Base-by-base conservation (phyloP, 2,329 filamentous ascomycete species). In the Aspergillus glaucus region DNA sequence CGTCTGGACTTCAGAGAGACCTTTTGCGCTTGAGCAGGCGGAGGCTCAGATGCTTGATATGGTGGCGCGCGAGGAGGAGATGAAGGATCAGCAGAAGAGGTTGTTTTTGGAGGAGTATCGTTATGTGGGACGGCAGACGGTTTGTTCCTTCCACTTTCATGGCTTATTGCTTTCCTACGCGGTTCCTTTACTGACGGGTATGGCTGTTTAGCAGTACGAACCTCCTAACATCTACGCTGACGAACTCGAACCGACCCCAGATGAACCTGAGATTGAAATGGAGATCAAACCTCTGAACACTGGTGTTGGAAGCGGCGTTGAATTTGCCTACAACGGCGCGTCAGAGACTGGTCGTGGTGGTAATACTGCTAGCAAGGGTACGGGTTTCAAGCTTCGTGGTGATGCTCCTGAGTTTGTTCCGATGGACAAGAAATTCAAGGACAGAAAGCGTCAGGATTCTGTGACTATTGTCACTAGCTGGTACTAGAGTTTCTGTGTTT, bases 321-420 rank as follows among this genome's bases (percentile, higher is more conserved):
- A 12, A 12, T 12, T 9, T 30, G 26, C 2, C 10, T 30, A 30
- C 26, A 12, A 12, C 26, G 10, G 2, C 7, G 26, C 12, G 10
- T 12, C 26, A 30, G 10, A 30, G 26, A 30, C 26, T 30, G 26
- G 26, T 12, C 4, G 26, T 12, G 26, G 26, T 30, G 26, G 10
- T 30, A 30, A 30, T 30, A 12, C 26, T 30, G 26, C 10, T 37
- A 19, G 6, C n/a, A 37, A 19, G 17, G 15, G n/a, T 17, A 10
- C 37, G 15, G 43, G 28, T 22, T 49, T 42, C 17, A 44, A 50
- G 36, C 55, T 60, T 49, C 56, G 58, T 22, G 55, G 44, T 6
- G 56, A 60, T 37, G 58, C 58, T 10, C 58, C 58, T 2, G 56
- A 53, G 30, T 60, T 60, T 39, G 41, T 59, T 19, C 43, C 58